Conservation (phyloP, 1,284 basidiomycete species). For the Vanrija sp. region DNA sequence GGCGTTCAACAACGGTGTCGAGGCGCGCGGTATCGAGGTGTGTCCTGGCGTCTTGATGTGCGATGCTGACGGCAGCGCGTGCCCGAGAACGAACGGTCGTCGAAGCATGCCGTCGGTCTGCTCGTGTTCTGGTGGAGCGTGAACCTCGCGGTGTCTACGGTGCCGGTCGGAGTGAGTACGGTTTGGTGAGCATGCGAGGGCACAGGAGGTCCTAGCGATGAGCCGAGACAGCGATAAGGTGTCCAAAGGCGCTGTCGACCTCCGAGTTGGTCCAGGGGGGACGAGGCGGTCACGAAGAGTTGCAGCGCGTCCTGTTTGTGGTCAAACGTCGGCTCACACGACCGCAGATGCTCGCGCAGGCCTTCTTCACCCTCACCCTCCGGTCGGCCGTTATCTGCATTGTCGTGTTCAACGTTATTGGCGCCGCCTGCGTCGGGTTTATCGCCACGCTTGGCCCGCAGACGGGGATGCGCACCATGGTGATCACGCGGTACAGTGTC, state of each 20-base stretch:
- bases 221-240: too few relatives aligned
- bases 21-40: constrained; percentile 32
- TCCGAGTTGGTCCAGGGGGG: too few relatives aligned
- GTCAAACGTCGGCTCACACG: not conserved
- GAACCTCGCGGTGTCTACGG: constrained; percentile 53
- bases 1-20: constrained; percentile 28
- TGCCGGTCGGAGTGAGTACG: constrained; percentile 55
- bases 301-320: not conserved
- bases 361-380: constrained; percentile 56
- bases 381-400: constrained; percentile 47
- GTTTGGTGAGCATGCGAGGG: too few relatives aligned
- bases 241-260: too few relatives aligned
- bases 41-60: not conserved
- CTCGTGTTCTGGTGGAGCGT: constrained; percentile 35
- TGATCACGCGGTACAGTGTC: constrained; percentile 50
- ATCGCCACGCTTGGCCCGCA: constrained; percentile 61
- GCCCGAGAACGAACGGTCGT: constrained; percentile 26
- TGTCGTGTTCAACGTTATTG: constrained; percentile 45
- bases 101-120: constrained; percentile 24
- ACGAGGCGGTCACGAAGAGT: not conserved
- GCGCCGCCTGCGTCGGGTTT: constrained; percentile 51
- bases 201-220: too few relatives aligned
- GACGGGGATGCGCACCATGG: constrained; percentile 63
- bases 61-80: constrained; percentile 14
- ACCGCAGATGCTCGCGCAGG: constrained; percentile 53